Base-by-base conservation (phyloP, 139 green algal species). In the Raphidocelis subcapitata region DNA sequence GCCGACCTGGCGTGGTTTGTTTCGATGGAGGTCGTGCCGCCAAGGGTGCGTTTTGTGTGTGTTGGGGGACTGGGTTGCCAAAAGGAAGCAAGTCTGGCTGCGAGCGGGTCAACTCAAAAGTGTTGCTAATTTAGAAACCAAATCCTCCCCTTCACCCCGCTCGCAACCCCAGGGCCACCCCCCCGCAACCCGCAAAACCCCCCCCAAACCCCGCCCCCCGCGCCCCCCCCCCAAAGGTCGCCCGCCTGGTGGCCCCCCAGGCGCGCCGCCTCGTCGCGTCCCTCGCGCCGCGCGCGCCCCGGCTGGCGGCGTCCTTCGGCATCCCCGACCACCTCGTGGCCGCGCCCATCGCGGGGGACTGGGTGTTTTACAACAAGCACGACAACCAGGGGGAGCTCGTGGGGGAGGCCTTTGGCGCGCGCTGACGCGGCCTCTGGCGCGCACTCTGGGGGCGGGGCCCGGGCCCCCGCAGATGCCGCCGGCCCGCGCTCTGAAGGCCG, bases 261-360 rank as follows among this genome's bases (percentile, higher is more conserved):
- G 8, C 56, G 5, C 41, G 63, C 26, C 16, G 37, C 36, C 16
- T 69, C 32, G 63, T 69, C 8, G 12, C 23, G 10, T 3, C 12
- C 8, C 29, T 79, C 15, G 63, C 54, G 1, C 64, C 73, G 1
- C 23, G 68, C 20, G 61, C 79, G 18, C 76, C 80, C 20, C 46
- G 64, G 14, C 69, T 97, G n/a, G 79, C 94, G 51, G 84, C 83
- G 5, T 68, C 79, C 3, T 95, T 97, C 75, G 92, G 87, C 80
- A 95, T 98, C 62, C 92, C 92, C 8, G 87, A 93, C 51, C 84
- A 94, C 78, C 79, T 97, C 67, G 64, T 97, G 46, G 84, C 86
- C 8, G 91, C 92, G 0, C 93, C 93, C 57, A 95, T 96, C 67
- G 92, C 92, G 32, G 86, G 76, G 0, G 82, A 97, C 69, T 97